Percentiles rank a stretch among this genome's conserved stretches.
Evolutionary conservation across 2,329 filamentous ascomycete species (phyloP).

Genomic region (Plectosphaerella cucumerina): DNA sequence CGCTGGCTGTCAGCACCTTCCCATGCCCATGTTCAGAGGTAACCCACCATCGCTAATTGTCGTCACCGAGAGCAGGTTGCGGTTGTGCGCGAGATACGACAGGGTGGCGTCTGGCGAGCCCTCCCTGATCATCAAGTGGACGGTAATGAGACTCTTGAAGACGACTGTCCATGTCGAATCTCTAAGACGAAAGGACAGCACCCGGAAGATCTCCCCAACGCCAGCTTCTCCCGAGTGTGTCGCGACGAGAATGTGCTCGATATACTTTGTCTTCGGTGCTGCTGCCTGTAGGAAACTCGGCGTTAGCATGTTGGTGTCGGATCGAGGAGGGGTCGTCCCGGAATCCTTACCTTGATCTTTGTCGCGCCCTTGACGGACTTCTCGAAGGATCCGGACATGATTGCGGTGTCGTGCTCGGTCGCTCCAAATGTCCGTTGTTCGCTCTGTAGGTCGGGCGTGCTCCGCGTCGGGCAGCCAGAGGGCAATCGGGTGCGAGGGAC

Average conservation of each 20-base stretch:
- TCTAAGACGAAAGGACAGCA: conserved; percentile 79
- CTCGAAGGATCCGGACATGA: conserved; percentile 87
- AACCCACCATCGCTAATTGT: conserved; percentile 84
- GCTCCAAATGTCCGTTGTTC: too few relatives aligned
- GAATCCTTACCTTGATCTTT: conserved; percentile 75
- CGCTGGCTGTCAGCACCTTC: conserved; percentile 2
- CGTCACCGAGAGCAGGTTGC: conserved; percentile 80
- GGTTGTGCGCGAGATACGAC: conserved; percentile 76
- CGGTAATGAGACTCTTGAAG: conserved; percentile 93
- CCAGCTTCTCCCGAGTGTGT: conserved; percentile 93
- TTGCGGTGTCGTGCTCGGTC: not conserved
- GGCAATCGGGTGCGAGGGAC: too few relatives aligned
- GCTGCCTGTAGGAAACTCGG: conserved; percentile 38
- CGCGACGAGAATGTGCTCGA: conserved; percentile 94
- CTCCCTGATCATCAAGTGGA: conserved; percentile 96
- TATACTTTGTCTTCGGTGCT: conserved; percentile 97
- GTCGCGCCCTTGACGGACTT: conserved; percentile 99
- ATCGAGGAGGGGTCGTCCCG: not conserved
- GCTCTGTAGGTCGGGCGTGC: too few relatives aligned
- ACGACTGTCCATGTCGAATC: conserved; percentile 99
- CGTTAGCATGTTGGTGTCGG: not conserved
- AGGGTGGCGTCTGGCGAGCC: conserved; percentile 86
- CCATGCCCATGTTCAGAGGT: too few relatives aligned
- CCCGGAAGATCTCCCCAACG: conserved; percentile 92
- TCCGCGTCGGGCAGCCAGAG: too few relatives aligned